Evolutionary conservation across 2,329 filamentous ascomycete species (phyloP).

Genomic region (Coleophoma crateriformis): DNA sequence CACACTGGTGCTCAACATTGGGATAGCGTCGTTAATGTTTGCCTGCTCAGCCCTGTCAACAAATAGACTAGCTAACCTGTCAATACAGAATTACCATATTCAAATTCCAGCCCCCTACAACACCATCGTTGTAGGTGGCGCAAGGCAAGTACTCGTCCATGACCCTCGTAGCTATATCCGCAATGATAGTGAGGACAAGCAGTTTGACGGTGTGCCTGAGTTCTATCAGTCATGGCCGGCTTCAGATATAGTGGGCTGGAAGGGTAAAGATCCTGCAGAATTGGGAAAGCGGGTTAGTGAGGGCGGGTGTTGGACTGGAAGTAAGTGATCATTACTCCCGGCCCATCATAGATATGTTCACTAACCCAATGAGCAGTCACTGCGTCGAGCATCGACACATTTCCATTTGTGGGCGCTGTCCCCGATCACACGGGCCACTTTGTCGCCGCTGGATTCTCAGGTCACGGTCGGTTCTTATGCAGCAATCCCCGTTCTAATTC

Average conservation of each 20-base stretch:
- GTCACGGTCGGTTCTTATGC: conserved; percentile 30
- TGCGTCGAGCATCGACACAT: conserved; percentile 23
- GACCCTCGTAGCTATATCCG: conserved; percentile 15
- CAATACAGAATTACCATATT: conserved; percentile 23
- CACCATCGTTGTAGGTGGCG: conserved; percentile 32
- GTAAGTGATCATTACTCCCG: neutral
- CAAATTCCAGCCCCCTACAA: conserved; percentile 26
- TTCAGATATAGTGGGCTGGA: conserved; percentile 21
- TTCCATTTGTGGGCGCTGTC: conserved; percentile 37
- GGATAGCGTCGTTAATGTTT: conserved; percentile 20
- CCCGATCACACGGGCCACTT: conserved; percentile 33
- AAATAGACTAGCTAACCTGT: neutral
- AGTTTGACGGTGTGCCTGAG: conserved; percentile 20
- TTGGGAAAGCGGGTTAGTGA: conserved; percentile 15
- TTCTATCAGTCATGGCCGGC: conserved; percentile 24
- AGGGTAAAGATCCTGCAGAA: conserved; percentile 6
- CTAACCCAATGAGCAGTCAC: conserved; percentile 5
- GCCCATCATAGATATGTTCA: neutral
- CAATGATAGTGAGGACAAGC: conserved; percentile 21
- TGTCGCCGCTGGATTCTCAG: conserved; percentile 41
- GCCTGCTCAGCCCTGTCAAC: neutral
- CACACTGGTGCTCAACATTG: conserved; percentile 27
- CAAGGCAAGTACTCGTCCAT: conserved; percentile 20
- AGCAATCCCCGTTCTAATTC: neutral
- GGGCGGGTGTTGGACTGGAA: conserved; percentile 25